A percentile compares a stretch with the other conserved stretches of the same genome.
These are phyloP conservation scores for Ganoderma meredithae DNA, from an alignment of 1,284 basidiomycete genomes.

Conservation along the genomic window DNA sequence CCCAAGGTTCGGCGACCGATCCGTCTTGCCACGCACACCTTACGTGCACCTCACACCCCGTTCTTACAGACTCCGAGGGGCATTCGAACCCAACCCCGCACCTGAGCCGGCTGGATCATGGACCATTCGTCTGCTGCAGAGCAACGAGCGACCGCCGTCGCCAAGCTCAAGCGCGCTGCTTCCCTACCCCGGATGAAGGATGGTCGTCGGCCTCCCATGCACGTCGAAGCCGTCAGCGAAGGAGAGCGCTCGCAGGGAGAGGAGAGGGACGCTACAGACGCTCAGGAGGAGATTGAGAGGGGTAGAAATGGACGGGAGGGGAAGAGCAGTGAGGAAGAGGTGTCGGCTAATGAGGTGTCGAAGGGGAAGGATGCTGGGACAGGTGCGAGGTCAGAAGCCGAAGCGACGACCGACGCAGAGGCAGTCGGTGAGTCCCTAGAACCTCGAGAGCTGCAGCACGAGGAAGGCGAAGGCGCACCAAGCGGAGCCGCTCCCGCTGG, in stretches of 20 bases:
- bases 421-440: constrained; percentile 17
- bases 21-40: constrained; percentile 34
- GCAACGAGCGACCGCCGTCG: constrained; percentile 84
- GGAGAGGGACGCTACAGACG: constrained; percentile 38
- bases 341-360: constrained; percentile 35
- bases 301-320: constrained; percentile 33
- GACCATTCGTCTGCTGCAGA: constrained; percentile 63
- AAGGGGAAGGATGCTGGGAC: constrained; percentile 14
- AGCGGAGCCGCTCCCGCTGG: constrained; percentile 33
- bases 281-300: constrained; percentile 34
- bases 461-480: constrained; percentile 30
- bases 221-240: constrained; percentile 78
- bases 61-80: constrained; percentile 42
- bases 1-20: constrained; percentile 28
- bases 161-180: constrained; percentile 88
- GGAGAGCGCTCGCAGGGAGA: constrained; percentile 64
- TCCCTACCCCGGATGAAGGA: constrained; percentile 89
- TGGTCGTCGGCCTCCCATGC: constrained; percentile 84
- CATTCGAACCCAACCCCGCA: constrained; percentile 34
- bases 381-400: constrained; percentile 13
- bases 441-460: constrained; percentile 20
- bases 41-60: constrained; percentile 16
- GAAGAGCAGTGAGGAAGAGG: constrained; percentile 35
- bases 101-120: constrained; percentile 42
- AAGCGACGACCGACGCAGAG: constrained; percentile 17